phyloP scores from a whole-genome alignment of 2,329 filamentous ascomycete genomes.

The Beauveria sp. region DNA sequence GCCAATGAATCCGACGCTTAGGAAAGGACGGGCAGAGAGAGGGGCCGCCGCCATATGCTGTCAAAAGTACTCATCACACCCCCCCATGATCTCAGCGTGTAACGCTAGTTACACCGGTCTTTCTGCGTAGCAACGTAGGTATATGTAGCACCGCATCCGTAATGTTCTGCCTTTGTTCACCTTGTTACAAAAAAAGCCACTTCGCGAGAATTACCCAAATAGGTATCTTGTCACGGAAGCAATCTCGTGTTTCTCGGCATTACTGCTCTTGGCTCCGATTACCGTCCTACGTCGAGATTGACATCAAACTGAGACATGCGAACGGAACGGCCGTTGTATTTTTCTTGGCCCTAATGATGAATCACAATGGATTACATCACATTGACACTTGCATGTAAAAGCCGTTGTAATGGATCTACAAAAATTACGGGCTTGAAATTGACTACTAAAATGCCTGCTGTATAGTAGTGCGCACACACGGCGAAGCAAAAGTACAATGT shows the following conservation, averaged over 20 bases:
- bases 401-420: background rate
- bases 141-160: background rate
- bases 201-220: conserved; percentile 8
- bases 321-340: background rate
- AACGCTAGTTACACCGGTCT: background rate
- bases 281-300: background rate
- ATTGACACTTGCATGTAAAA: background rate
- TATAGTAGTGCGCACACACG: background rate
- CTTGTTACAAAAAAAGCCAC: background rate
- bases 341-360: background rate
- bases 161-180: background rate
- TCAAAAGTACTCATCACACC: background rate
- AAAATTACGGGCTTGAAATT: background rate
- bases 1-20: background rate
- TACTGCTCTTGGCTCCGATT: background rate
- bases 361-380: background rate
- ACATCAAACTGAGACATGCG: background rate
- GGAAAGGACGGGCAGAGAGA: background rate
- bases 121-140: background rate
- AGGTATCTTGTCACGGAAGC: background rate
- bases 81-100: background rate
- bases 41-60: background rate
- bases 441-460: background rate
- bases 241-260: conserved; percentile 1
- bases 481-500: background rate